These are phyloP conservation scores for Microcyclospora tardicrescens DNA, from an alignment of 2,329 filamentous ascomycete species.

Conservation along the genomic window DNA sequence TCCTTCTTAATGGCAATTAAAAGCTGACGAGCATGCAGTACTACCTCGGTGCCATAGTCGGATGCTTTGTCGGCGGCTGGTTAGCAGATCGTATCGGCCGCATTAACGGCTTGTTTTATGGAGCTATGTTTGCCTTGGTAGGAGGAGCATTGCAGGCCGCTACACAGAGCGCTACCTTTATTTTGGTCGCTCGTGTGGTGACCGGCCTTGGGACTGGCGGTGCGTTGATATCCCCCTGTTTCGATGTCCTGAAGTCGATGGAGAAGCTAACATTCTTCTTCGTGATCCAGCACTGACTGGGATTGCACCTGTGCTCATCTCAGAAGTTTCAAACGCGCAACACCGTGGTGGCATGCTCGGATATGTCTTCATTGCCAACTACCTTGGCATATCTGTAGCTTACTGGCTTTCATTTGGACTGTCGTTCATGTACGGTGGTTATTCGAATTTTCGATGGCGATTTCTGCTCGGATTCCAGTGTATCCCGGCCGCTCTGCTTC, in stretches of 20 bases:
- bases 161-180: conserved; percentile 33
- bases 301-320: conserved; percentile 38
- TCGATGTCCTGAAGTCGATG: neutral
- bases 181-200: conserved; percentile 37
- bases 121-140: conserved; percentile 35
- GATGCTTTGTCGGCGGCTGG: conserved; percentile 38
- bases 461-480: conserved; percentile 27
- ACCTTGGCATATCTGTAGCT: conserved; percentile 33
- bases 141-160: conserved; percentile 38
- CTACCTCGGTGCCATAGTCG: conserved; percentile 39
- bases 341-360: conserved; percentile 36
- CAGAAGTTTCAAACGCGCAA: conserved; percentile 35
- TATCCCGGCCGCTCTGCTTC: conserved; percentile 30
- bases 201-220: conserved; percentile 41
- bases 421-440: conserved; percentile 11
- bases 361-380: conserved; percentile 42
- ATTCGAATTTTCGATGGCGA: conserved; percentile 15
- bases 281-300: conserved; percentile 28
- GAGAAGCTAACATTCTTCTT: neutral
- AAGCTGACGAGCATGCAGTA: conserved; percentile 20
- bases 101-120: conserved; percentile 38
- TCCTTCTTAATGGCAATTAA: too few species aligned
- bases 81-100: conserved; percentile 42
- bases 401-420: conserved; percentile 16
- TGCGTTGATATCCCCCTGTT: conserved; percentile 1